Evolutionary conservation across 2,329 filamentous ascomycete genomes (phyloP), one percentile per base, ranked within the genome.

Genomic region (Acrocalymma vagum): DNA sequence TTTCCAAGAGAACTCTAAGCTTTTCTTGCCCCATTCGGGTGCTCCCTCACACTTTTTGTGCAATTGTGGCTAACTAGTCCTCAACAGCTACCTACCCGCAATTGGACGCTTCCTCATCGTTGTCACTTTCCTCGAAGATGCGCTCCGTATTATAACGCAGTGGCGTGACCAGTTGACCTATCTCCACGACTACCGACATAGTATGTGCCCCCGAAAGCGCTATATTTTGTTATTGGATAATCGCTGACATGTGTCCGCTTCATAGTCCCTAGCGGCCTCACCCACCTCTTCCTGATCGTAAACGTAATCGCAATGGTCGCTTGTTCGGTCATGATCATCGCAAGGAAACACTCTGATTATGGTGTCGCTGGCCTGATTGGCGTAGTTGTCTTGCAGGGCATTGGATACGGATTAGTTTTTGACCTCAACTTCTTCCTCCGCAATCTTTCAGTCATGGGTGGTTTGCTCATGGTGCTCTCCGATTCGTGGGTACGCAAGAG

Each of bases 401-500:
- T 99, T 40, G 94, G 94, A 60, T 99, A 99, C 71, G 94, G 94
- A 45, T 83, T 99, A 50, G 96, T 99, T 72, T 97, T 99, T 72
- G 94, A 99, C 73, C 83, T 97, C 67, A 99, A 97, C 84, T 99
- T 99, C 81, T 99, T 99, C 85, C 87, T 99, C 53, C 92, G 94
- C 75, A 99, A 99, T 71, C 80, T 99, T 48, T 96, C 91, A 54
- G 94, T 99, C 63, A 93, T 97, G 78, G 94, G 94, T 60, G 94
- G 94, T 46, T 83, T 99, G 29, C 82, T 99, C 61, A 97, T 99
- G 94, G 94, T 99, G 14, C 81, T 99, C 31, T 96, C 92, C 26
- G 94, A 99, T 76, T 95, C 90, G 42, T 97, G 93, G 91, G 91
- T 96, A 53, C 88, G 92, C 75, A 97, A 97, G 84, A 89, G 86